Evolutionary conservation across 805 yeast genomes (phyloP).

Genomic region (Candida alai): DNA sequence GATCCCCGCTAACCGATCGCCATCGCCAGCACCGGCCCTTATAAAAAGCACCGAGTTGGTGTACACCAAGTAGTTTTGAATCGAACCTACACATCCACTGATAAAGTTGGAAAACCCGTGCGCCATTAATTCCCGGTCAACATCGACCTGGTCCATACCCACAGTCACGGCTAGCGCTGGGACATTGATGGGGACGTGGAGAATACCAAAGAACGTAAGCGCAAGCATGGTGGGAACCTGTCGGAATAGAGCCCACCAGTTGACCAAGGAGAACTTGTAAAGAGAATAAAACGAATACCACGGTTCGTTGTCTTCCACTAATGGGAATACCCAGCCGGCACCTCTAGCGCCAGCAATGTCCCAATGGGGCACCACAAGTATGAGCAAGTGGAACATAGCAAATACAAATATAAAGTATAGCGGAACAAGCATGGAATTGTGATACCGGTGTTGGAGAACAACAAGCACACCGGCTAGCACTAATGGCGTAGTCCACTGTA

Average conservation of each 20-base stretch:
- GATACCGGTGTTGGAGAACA: constrained; percentile 48
- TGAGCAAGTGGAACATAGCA: constrained; percentile 61
- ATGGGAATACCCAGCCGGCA: constrained; percentile 79
- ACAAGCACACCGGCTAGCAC: constrained; percentile 58
- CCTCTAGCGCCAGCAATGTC: constrained; percentile 58
- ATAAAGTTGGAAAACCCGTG: constrained; percentile 89
- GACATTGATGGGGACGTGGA: constrained; percentile 96
- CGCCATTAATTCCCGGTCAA: constrained; percentile 88
- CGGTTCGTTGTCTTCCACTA: constrained; percentile 64
- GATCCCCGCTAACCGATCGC: constrained; percentile 84
- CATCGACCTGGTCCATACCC: constrained; percentile 81
- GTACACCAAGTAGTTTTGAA: constrained; percentile 92
- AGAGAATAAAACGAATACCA: constrained; percentile 85
- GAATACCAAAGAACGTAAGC: constrained; percentile 87
- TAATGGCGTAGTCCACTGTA: constrained; percentile 68
- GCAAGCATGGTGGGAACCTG: constrained; percentile 94
- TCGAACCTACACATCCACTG: constrained; percentile 81
- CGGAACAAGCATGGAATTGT: constrained; percentile 75
- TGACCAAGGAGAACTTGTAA: constrained; percentile 67
- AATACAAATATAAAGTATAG: constrained; percentile 73
- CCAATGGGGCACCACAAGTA: constrained; percentile 64
- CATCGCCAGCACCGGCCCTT: constrained; percentile 97
- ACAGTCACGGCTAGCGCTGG: constrained; percentile 94
- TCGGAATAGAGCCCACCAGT: constrained; percentile 63
- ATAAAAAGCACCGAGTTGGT: constrained; percentile 90